phyloP scores from a whole-genome alignment of 2,329 filamentous ascomycete genomes.

The Teratosphaeria destructans region DNA sequence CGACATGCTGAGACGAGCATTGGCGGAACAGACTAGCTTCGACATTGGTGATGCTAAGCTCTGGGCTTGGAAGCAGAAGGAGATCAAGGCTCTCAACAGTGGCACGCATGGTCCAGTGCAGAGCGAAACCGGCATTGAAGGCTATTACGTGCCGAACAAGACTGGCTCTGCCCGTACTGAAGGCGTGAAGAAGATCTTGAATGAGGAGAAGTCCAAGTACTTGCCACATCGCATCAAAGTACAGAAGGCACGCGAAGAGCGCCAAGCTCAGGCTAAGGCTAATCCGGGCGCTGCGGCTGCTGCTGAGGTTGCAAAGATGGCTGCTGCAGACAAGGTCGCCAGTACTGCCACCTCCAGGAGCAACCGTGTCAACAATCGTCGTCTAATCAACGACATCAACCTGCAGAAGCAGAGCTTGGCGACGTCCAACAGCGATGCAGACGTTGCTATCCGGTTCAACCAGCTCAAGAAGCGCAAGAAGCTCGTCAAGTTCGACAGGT shows the following conservation, averaged over 20 bases:
- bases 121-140: conserved; percentile 46
- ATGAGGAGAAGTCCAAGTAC: conserved; percentile 97
- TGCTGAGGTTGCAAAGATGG: conserved; percentile 61
- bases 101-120: conserved; percentile 45
- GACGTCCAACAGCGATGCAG: conserved; percentile 58
- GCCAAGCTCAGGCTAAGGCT: conserved; percentile 64
- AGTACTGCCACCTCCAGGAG: conserved; percentile 85
- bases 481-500: conserved; percentile 93
- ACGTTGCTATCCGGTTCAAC: conserved; percentile 92
- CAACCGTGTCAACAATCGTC: conserved; percentile 90
- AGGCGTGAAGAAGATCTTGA: conserved; percentile 87
- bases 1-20: conserved; percentile 42
- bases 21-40: conserved; percentile 37
- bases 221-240: conserved; percentile 96
- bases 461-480: conserved; percentile 99
- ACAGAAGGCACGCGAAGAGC: conserved; percentile 79
- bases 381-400: conserved; percentile 87
- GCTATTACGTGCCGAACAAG: conserved; percentile 73
- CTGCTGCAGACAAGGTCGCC: conserved; percentile 60
- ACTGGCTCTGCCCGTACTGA: conserved; percentile 86
- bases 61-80: conserved; percentile 63
- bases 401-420: conserved; percentile 71
- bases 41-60: conserved; percentile 48
- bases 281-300: conserved; percentile 50
- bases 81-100: conserved; percentile 59